Base-by-base conservation (phyloP, 176 grass and related monocot species). In the Coix lacrymajobi region DNA sequence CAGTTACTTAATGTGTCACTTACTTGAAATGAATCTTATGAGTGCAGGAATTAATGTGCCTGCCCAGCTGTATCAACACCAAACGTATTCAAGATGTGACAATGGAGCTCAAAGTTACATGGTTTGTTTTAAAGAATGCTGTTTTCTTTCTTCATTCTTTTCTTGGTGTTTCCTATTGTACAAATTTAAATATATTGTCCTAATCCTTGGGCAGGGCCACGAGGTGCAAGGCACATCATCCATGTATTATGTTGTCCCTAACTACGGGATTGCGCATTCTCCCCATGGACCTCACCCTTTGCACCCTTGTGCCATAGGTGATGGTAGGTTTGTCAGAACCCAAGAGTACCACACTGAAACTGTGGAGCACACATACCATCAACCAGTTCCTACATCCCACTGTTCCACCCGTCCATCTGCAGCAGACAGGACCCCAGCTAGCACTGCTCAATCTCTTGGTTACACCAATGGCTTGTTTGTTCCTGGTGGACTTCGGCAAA, bases 231-330 rank as follows among this genome's bases (percentile, higher is more conserved):
- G 75, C 65, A 78, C 76, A 57, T 51, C 51, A 46, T 90, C 51
- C 80, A 9, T 92, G 64, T 94, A 89, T 92, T 94, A 94, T 75
- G 69, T 79, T 74, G 29, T 81, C 45, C 89, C 87, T 52, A 77
- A 82, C 34, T 91, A 92, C 77, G 87, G 85, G 43, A 78, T 80
- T 68, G 8, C 69, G 58, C 81, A 85, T 81, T 48, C 90, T 46
- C 66, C 81, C 17, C 84, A 71, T 80, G 89, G 89, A 9, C 65
- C 83, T 72, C 92, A 92, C 78, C 79, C 71, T 39, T 62, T 86
- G 44, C 75, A 74, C 61, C 58, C 62, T 32, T 51, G 77, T 33
- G 56, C 62, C 26, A 71, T 85, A 32, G 17, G 76, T 46, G 88
- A 92, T 84, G 82, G 78, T 66, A 58, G 64, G 62, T 61, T 80